A percentile compares a stretch with the other conserved stretches of the same genome.
These are phyloP conservation scores for Penicillium simplicissimum DNA, from an alignment of 495 filamentous ascomycete species.

Conservation along the genomic window DNA sequence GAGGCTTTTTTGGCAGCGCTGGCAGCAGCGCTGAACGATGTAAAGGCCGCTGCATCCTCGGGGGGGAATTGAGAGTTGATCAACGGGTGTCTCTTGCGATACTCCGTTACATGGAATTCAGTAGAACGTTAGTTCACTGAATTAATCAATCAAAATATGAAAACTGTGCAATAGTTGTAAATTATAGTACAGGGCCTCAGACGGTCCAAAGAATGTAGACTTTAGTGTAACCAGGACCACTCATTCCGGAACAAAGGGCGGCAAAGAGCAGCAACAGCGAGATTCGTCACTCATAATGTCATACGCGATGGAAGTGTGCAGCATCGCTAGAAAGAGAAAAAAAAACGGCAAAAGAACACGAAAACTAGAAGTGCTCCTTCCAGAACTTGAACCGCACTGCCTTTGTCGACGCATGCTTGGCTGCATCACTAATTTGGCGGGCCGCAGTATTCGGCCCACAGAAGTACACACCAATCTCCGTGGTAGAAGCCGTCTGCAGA, in stretches of 20 bases:
- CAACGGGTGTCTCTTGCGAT: neutral
- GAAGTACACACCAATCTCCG: constrained; percentile 96
- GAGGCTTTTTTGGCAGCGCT: neutral
- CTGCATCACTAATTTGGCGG: constrained; percentile 80
- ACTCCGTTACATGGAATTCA: neutral
- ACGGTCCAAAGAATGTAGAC: constrained; percentile 10
- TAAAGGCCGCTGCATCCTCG: neutral
- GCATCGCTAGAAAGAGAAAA: neutral
- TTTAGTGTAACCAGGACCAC: neutral
- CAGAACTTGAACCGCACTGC: constrained; percentile 96
- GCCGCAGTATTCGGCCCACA: constrained; percentile 84
- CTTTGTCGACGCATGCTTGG: constrained; percentile 63
- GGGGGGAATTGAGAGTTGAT: neutral
- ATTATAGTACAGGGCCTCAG: constrained; percentile 24
- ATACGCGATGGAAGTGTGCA: constrained; percentile 11
- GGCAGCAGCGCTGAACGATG: neutral
- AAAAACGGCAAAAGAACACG: neutral
- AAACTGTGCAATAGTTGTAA: constrained; percentile 2
- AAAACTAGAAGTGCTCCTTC: constrained; percentile 81
- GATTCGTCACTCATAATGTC: constrained; percentile 30
- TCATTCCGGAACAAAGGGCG: neutral
- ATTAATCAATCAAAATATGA: no score
- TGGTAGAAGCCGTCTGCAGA: constrained; percentile 65
- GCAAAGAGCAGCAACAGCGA: neutral
- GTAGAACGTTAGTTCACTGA: neutral